These are phyloP conservation scores for Pseudocercospora musae DNA, from an alignment of 2,329 filamentous ascomycete species.

Conservation along the genomic window DNA sequence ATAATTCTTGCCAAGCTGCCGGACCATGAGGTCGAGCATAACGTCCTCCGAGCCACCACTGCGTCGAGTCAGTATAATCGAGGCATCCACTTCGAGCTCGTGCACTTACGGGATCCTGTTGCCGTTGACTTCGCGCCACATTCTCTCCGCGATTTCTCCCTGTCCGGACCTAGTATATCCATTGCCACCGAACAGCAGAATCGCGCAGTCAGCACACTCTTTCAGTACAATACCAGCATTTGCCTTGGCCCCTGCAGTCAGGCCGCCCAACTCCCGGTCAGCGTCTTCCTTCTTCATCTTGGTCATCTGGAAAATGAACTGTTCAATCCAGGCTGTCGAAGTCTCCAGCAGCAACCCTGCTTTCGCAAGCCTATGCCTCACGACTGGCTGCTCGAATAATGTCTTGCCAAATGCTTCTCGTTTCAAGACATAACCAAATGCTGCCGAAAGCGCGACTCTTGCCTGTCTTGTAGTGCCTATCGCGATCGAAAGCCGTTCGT, in stretches of 20 bases:
- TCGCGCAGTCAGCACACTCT: conserved; percentile 66
- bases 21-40: conserved; percentile 64
- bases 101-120: conserved; percentile 30
- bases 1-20: conserved; percentile 70
- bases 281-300: conserved; percentile 58
- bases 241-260: conserved; percentile 70
- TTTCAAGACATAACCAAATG: conserved; percentile 62
- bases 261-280: conserved; percentile 63
- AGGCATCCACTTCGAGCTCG: neutral
- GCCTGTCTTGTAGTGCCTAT: conserved; percentile 62
- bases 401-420: conserved; percentile 66
- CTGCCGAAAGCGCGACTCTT: conserved; percentile 57
- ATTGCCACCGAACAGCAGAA: conserved; percentile 58
- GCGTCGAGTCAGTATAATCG: conserved; percentile 10
- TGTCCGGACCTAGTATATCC: conserved; percentile 64
- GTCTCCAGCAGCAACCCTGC: conserved; percentile 65
- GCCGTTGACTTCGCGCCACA: conserved; percentile 39
- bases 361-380: conserved; percentile 69
- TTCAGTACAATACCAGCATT: conserved; percentile 69
- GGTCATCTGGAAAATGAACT: conserved; percentile 66
- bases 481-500: conserved; percentile 67
- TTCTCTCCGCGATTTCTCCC: conserved; percentile 68
- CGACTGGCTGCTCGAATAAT: conserved; percentile 71
- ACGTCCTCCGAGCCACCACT: conserved; percentile 69
- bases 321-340: conserved; percentile 70